These are phyloP conservation scores for Penicillium frequentans DNA, from an alignment of 2,329 filamentous ascomycete species.

Conservation along the genomic window DNA sequence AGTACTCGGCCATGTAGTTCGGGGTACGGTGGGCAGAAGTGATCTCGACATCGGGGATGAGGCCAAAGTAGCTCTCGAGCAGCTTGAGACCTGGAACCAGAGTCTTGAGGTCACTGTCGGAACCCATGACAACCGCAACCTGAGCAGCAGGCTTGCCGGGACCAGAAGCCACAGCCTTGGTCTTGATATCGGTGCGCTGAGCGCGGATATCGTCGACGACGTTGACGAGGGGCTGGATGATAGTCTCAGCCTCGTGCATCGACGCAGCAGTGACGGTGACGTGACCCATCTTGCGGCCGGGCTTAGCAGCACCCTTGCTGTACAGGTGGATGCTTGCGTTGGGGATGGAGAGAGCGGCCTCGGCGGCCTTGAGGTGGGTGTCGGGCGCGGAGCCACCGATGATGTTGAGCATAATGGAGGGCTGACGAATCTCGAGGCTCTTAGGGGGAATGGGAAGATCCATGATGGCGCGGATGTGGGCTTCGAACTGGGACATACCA, in stretches of 20 bases:
- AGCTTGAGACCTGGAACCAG: constrained; percentile 47
- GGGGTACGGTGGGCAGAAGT: constrained; percentile 67
- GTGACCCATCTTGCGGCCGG: constrained; percentile 92
- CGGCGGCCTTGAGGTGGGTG: constrained; percentile 61
- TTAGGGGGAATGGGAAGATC: constrained; percentile 61
- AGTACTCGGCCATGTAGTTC: constrained; percentile 67
- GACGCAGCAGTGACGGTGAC: constrained; percentile 75
- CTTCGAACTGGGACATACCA: constrained; percentile 85
- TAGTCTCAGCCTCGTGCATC: constrained; percentile 66
- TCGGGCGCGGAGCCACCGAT: constrained; percentile 59
- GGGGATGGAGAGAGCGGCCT: constrained; percentile 57
- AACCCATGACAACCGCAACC: constrained; percentile 51
- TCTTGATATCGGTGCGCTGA: constrained; percentile 45
- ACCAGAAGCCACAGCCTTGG: constrained; percentile 31
- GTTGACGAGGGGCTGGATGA: constrained; percentile 69
- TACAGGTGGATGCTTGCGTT: constrained; percentile 78
- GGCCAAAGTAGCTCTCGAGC: constrained; percentile 43
- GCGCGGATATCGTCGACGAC: constrained; percentile 77
- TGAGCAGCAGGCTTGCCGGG: constrained; percentile 35
- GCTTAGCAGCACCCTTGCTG: constrained; percentile 80
- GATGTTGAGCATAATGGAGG: constrained; percentile 57
- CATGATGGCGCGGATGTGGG: constrained; percentile 82
- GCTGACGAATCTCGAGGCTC: constrained; percentile 47
- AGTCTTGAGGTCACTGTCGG: constrained; percentile 48
- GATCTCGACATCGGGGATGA: constrained; percentile 47